Percentiles rank a stretch among this genome's conserved stretches.
Evolutionary conservation across 129 eudicot genomes (phyloP).

Genomic region (Ambrosia artemisiifolia): DNA sequence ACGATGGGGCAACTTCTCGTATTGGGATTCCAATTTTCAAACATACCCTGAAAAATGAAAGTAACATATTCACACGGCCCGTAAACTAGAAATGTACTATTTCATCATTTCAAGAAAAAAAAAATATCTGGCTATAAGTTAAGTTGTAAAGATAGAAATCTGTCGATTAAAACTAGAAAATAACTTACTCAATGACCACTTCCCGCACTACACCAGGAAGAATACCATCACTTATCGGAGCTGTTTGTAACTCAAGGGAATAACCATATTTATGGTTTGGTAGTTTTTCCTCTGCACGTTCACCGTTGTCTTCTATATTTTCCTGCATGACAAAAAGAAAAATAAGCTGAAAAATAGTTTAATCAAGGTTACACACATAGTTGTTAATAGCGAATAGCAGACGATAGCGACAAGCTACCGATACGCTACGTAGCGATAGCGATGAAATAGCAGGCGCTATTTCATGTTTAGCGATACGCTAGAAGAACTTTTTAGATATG

Average conservation of each 20-base stretch:
- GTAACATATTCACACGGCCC: neutral
- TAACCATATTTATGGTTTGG: conserved; percentile 5
- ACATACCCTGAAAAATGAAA: conserved; percentile 55
- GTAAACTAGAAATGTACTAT: neutral
- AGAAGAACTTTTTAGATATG: no score
- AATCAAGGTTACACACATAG: neutral
- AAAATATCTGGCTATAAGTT: neutral
- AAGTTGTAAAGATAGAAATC: neutral
- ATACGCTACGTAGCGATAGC: no score
- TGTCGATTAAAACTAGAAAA: neutral
- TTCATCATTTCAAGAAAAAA: neutral
- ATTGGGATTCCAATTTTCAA: conserved; percentile 56
- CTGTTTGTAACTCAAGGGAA: conserved; percentile 74
- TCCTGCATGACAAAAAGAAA: conserved; percentile 37
- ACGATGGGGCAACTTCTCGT: conserved; percentile 86
- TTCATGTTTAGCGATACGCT: no score
- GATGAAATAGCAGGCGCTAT: no score
- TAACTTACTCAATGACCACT: conserved; percentile 69
- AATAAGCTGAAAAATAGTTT: neutral
- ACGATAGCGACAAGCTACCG: no score
- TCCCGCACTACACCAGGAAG: conserved; percentile 91
- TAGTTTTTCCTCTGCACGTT: conserved; percentile 15
- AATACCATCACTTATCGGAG: conserved; percentile 70
- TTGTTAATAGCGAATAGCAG: no score
- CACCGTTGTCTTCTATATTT: conserved; percentile 21